These are phyloP conservation scores for Bremia lactucae DNA, from an alignment of 352 stramenopile species.

Conservation along the genomic window DNA sequence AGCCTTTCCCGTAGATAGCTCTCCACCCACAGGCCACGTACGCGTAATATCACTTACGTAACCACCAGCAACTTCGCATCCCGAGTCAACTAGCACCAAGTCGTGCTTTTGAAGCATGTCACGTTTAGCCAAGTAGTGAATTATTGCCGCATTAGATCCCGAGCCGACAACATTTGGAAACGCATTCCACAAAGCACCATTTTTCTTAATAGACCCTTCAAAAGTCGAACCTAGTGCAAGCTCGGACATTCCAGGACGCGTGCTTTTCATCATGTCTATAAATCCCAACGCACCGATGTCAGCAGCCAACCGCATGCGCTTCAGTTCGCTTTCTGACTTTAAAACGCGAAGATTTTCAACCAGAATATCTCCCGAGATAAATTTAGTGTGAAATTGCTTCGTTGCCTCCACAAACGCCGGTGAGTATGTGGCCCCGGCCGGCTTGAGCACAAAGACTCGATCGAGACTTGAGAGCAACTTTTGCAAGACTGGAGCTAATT, in stretches of 20 bases:
- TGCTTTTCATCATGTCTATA: constrained; percentile 66
- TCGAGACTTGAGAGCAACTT: constrained; percentile 49
- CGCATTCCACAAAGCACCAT: constrained; percentile 66
- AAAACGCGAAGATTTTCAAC: constrained; percentile 63
- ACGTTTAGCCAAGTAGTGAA: constrained; percentile 76
- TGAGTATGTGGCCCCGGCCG: constrained; percentile 45
- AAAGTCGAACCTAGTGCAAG: constrained; percentile 62
- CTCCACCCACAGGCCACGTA: constrained; percentile 54
- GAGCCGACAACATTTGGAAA: constrained; percentile 78
- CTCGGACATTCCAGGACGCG: constrained; percentile 51
- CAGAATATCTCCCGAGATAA: constrained; percentile 60
- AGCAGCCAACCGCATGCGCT: constrained; percentile 63
- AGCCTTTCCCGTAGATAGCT: constrained; percentile 35
- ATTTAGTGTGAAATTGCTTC: constrained; percentile 50
- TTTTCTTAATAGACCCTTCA: constrained; percentile 57
- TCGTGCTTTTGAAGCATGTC: constrained; percentile 43
- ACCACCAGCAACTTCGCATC: constrained; percentile 65
- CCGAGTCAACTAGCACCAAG: constrained; percentile 79
- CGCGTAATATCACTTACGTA: constrained; percentile 80
- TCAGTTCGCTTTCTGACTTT: constrained; percentile 64
- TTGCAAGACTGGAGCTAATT: constrained; percentile 36
- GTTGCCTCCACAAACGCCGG: constrained; percentile 48
- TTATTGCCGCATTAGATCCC: constrained; percentile 67
- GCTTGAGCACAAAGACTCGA: constrained; percentile 59
- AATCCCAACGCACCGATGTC: constrained; percentile 62